A percentile compares a stretch with the other conserved stretches of the same genome.
Conservation (phyloP, 305 asterid genomes). For the Fraxinus albicans region DNA sequence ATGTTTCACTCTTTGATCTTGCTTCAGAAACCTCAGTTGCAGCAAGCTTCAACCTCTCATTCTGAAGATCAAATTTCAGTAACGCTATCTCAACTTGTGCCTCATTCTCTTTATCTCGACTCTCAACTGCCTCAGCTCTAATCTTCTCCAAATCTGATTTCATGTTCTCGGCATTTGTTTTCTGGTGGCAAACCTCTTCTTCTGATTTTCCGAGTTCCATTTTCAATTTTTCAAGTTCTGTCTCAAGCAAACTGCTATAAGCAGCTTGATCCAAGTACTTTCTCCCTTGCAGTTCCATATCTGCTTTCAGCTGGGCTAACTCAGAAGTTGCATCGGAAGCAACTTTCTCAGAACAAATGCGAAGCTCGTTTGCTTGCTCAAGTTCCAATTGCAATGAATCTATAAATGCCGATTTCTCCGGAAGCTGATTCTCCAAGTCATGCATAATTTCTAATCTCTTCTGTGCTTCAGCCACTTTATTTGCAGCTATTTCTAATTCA, state of each 20-base stretch:
- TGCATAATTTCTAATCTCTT: constrained; percentile 26
- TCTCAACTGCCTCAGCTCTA: constrained; percentile 20
- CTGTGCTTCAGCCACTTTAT: constrained; percentile 12
- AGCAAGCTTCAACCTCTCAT: constrained; percentile 40
- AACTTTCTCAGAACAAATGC: no score
- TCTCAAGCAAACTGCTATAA: background rate
- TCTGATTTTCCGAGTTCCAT: background rate
- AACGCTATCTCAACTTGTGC: constrained; percentile 49
- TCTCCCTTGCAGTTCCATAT: no score
- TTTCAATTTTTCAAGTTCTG: background rate
- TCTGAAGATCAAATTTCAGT: constrained; percentile 50
- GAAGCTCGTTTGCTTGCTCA: no score
- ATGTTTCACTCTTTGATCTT: constrained; percentile 43
- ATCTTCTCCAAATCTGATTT: constrained; percentile 36
- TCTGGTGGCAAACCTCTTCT: constrained; percentile 12
- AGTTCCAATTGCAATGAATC: constrained; percentile 33
- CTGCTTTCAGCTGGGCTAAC: no score
- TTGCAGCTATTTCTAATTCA: constrained; percentile 20
- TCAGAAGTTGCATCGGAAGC: no score
- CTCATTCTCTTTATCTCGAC: constrained; percentile 36
- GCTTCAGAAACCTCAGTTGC: constrained; percentile 53
- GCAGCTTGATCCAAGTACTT: no score
- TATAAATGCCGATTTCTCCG: constrained; percentile 31
- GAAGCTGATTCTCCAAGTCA: constrained; percentile 40
- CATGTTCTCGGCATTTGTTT: constrained; percentile 2